Conservation (phyloP, 2,329 filamentous ascomycete species). For the Blastomyces emzantsi region DNA sequence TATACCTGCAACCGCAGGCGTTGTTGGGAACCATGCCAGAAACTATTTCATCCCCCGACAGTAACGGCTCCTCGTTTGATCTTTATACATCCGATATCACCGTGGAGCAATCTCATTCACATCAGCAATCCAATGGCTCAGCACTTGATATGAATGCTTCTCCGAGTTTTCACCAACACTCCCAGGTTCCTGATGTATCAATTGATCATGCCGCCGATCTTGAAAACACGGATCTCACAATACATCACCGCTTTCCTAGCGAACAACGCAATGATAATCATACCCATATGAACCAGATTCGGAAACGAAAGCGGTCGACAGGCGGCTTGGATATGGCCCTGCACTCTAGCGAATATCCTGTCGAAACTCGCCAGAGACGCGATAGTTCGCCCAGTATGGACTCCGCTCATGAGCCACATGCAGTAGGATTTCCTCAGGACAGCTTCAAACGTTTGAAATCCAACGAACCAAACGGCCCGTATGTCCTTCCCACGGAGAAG, state of each 20-base stretch:
- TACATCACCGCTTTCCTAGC: neutral
- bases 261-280: slow-evolving; percentile 6
- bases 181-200: neutral
- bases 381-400: slow-evolving; percentile 2
- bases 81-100: slow-evolving; percentile 14
- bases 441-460: slow-evolving; percentile 18
- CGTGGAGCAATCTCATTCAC: neutral
- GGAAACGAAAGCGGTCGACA: slow-evolving; percentile 13
- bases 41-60: slow-evolving; percentile 12
- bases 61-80: slow-evolving; percentile 17
- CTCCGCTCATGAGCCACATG: neutral
- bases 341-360: slow-evolving; percentile 1
- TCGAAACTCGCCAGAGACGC: slow-evolving; percentile 5
- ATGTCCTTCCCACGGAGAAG: slow-evolving; percentile 10
- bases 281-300: slow-evolving; percentile 3
- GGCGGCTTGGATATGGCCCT: neutral
- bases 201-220: neutral
- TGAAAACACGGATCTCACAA: neutral
- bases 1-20: slow-evolving; percentile 9
- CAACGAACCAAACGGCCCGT: slow-evolving; percentile 5
- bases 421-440: slow-evolving; percentile 7
- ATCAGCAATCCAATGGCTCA: neutral
- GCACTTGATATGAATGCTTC: slow-evolving; percentile 2
- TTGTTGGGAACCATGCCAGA: slow-evolving; percentile 14
- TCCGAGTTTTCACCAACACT: neutral